Evolutionary conservation across 208 protist species (phyloP).

Genomic region (Blechomonas ayalai): DNA sequence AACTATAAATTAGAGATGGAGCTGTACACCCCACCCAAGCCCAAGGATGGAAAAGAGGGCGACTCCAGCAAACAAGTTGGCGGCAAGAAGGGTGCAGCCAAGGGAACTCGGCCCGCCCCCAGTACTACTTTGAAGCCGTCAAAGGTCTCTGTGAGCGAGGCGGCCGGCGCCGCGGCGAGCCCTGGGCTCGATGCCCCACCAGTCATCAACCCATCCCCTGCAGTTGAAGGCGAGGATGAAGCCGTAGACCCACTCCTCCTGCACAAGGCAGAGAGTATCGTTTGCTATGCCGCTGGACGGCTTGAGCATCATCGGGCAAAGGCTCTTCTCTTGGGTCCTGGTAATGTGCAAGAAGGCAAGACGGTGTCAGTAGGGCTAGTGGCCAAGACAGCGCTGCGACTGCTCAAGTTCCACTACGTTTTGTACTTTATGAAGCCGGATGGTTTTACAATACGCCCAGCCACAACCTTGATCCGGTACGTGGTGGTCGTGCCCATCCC

Average conservation of each 20-base stretch:
- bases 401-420: constrained; percentile 13
- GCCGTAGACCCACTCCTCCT: constrained; percentile 1
- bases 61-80: too few relatives aligned
- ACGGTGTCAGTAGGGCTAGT: constrained; percentile 27
- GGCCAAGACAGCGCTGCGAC: constrained; percentile 14
- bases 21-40: too few relatives aligned
- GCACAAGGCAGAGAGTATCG: constrained; percentile 12
- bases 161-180: too few relatives aligned
- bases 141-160: neutral
- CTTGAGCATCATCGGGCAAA: constrained; percentile 28
- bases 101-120: too few relatives aligned
- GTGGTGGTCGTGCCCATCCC: constrained; percentile 25
- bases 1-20: constrained; percentile 74
- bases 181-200: too few relatives aligned
- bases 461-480: constrained; percentile 23
- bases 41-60: too few relatives aligned
- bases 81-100: too few relatives aligned
- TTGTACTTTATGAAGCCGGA: constrained; percentile 65
- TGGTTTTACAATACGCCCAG: constrained; percentile 34
- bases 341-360: constrained; percentile 49
- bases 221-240: constrained; percentile 4
- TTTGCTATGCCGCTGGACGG: constrained; percentile 19
- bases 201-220: too few relatives aligned
- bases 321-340: constrained; percentile 45
- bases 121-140: too few relatives aligned